phyloP scores from a whole-genome alignment of 768 basidiomycete species.

The Hericium alpestre region DNA sequence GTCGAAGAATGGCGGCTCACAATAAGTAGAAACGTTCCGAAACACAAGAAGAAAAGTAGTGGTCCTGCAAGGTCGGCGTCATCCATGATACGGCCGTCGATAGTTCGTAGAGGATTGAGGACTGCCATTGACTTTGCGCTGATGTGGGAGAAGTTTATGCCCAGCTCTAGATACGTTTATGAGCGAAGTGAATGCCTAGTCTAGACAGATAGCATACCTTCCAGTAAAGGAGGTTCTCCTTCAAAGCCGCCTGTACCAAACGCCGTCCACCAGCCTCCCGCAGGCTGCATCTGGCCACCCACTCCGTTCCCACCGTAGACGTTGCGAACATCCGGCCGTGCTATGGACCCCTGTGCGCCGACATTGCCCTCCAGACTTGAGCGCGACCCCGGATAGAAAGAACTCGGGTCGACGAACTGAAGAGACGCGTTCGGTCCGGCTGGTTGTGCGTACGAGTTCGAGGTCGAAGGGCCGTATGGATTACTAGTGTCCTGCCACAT shows the following conservation, averaged over 20 bases:
- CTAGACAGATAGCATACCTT: slow-evolving; percentile 48
- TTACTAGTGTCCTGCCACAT: slow-evolving; percentile 73
- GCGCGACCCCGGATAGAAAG: slow-evolving; percentile 60
- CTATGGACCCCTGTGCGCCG: slow-evolving; percentile 42
- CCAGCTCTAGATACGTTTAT: slow-evolving; percentile 55
- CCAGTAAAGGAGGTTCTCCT: slow-evolving; percentile 88
- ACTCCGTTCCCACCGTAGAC: slow-evolving; percentile 28
- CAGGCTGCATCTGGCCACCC: slow-evolving; percentile 62
- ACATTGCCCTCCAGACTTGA: slow-evolving; percentile 71
- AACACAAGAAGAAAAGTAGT: slow-evolving; percentile 88
- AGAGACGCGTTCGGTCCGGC: slow-evolving; percentile 46
- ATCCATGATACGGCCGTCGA: slow-evolving; percentile 95
- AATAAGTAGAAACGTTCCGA: slow-evolving; percentile 84
- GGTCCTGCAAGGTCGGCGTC: slow-evolving; percentile 97
- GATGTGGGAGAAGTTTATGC: slow-evolving; percentile 96
- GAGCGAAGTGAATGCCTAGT: neutral
- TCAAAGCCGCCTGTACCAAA: slow-evolving; percentile 94
- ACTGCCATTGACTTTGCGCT: slow-evolving; percentile 89
- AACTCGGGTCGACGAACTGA: slow-evolving; percentile 63
- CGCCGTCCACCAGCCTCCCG: slow-evolving; percentile 87
- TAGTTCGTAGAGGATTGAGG: slow-evolving; percentile 76
- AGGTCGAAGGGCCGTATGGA: slow-evolving; percentile 48
- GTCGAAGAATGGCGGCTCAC: slow-evolving; percentile 38
- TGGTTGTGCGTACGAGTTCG: slow-evolving; percentile 40
- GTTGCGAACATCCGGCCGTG: slow-evolving; percentile 28